These are phyloP conservation scores for Protomyces arabidopsidicola DNA, from an alignment of 1,139 yeast species.

Conservation along the genomic window DNA sequence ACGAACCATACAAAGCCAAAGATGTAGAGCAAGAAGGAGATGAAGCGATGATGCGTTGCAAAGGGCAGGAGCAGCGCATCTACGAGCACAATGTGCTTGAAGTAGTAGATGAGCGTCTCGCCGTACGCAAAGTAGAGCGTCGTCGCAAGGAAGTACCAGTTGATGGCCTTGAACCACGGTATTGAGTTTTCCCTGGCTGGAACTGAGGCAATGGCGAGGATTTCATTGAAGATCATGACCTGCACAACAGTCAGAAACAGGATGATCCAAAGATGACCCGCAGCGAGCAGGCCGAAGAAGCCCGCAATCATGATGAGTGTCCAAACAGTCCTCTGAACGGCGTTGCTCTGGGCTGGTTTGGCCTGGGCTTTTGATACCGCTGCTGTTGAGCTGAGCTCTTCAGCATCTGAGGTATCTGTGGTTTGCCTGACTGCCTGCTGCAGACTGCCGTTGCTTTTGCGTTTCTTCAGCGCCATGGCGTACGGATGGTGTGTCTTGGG, in stretches of 20 bases:
- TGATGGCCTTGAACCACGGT: constrained; percentile 76
- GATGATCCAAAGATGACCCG: constrained; percentile 83
- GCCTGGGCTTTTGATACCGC: not conserved
- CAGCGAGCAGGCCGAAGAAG: constrained; percentile 66
- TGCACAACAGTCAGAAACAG: constrained; percentile 67
- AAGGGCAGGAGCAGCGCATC: constrained; percentile 46
- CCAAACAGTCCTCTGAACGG: constrained; percentile 72
- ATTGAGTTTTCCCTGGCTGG: constrained; percentile 79
- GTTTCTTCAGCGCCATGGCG: not conserved
- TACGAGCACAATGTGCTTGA: constrained; percentile 47
- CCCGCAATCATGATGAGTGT: constrained; percentile 82
- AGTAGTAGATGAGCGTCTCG: constrained; percentile 66
- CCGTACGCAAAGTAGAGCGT: constrained; percentile 88
- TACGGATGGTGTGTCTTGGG: no score
- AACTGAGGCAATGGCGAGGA: constrained; percentile 73
- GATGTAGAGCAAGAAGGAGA: constrained; percentile 77
- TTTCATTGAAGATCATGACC: constrained; percentile 81
- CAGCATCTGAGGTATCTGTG: not conserved
- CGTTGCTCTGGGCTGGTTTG: constrained; percentile 11
- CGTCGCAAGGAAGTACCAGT: constrained; percentile 70
- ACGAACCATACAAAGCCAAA: constrained; percentile 83
- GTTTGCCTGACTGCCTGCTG: not conserved
- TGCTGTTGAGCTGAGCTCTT: not conserved
- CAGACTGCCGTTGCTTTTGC: not conserved
- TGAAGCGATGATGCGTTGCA: constrained; percentile 69